Base-by-base conservation (phyloP, 306 rosid species). In the Parietaria judaica region DNA sequence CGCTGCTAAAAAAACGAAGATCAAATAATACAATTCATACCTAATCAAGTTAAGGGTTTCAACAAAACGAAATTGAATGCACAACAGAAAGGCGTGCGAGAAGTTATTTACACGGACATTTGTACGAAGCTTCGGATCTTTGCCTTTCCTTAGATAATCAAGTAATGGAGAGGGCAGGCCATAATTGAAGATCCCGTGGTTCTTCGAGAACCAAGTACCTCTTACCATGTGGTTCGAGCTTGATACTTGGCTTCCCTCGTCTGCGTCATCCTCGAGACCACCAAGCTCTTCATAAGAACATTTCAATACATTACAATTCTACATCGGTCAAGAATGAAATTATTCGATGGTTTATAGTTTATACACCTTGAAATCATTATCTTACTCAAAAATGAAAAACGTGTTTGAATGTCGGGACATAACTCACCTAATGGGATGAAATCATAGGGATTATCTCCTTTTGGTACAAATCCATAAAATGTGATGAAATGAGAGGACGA, bases 401-500 rank as follows among this genome's bases (percentile, higher is more conserved):
- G 34, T 62, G 16, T 13, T 14, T n/a, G 6, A 47, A 62, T 31
- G 48, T 48, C 7, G 1, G 46, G 51, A 6, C 4, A 17, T 63
- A 61, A 59, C 54, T 68, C 81, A 88, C 96, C 98, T 37, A 84
- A 70, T 60, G 86, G 95, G 70, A 92, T 79, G 64, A 86, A 59
- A 66, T 92, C 96, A 59, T 70, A 77, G 9, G 75, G 84, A 81
- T 92, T 88, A 77, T 88, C 78, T 74, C 95, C 94, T 75, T 86
- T 79, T 5, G 95, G 95, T 66, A 80, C 55, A 84, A 92, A 88
- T 56, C 96, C 96, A 66, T 88, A 88, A 52, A 82, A 92, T 61
- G 90, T 75, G 49, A 84, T 35, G 61, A 86, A 66, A 86, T 92
- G 94, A 77, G 94, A 81, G 65, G 81, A 81, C 61, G 98, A 65